Conservation (phyloP, 2,329 filamentous ascomycete genomes). For the Penicillium sp. region DNA sequence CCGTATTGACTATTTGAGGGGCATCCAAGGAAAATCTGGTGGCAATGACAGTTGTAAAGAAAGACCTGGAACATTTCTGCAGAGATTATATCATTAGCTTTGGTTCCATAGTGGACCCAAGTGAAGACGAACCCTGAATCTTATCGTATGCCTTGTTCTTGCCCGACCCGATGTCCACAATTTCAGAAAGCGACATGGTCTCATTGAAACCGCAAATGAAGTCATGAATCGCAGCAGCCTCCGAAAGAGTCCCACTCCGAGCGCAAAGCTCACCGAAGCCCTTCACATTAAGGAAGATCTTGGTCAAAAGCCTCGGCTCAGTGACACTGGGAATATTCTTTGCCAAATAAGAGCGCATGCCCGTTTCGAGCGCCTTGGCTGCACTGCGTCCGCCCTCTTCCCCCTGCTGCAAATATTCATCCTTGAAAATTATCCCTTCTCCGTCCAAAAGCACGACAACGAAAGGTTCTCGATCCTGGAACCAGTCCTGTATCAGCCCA, state of each 20-base stretch:
- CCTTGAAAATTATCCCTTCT: conserved; percentile 55
- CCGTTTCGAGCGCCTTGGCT: conserved; percentile 48
- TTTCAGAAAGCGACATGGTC: conserved; percentile 50
- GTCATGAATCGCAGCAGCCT: conserved; percentile 46
- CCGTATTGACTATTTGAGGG: conserved; percentile 58
- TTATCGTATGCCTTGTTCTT: conserved; percentile 50
- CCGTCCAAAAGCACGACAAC: conserved; percentile 56
- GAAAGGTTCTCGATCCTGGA: conserved; percentile 53
- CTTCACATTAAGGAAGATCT: conserved; percentile 55
- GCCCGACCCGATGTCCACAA: conserved; percentile 48
- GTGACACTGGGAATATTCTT: conserved; percentile 42
- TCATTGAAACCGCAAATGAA: conserved; percentile 58
- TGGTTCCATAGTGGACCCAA: not conserved
- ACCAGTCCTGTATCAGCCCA: conserved; percentile 9
- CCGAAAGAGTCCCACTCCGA: conserved; percentile 46
- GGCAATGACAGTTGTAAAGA: conserved; percentile 59
- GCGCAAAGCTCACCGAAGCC: conserved; percentile 50
- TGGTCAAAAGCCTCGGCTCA: conserved; percentile 50
- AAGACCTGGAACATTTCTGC: conserved; percentile 56
- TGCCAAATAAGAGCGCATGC: conserved; percentile 46
- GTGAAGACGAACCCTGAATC: conserved; percentile 41
- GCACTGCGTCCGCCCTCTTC: conserved; percentile 54
- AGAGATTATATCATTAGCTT: conserved; percentile 24
- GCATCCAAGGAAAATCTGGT: conserved; percentile 60
- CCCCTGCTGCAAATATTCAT: conserved; percentile 50